Base-by-base conservation (phyloP, 495 filamentous ascomycete genomes). In the Penicillium robsamsonii region DNA sequence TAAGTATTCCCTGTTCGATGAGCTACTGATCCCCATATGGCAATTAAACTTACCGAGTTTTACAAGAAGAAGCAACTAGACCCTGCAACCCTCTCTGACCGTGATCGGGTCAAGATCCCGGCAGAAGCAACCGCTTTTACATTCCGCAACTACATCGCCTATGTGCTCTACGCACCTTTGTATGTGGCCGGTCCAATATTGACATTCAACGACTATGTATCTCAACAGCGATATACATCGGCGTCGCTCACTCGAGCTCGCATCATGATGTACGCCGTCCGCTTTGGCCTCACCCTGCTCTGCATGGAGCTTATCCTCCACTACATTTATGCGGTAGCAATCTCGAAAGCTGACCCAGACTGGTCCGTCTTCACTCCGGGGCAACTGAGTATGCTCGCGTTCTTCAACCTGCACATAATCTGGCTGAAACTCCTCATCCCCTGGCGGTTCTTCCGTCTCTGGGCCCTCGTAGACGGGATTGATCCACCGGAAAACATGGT, bases 401-500 rank as follows among this genome's bases (percentile, higher is more conserved):
- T 86, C 79, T 96, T 99, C 80, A 97, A 96, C 73, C 85, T 99
- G 20, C 89, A 96, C 77, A 84, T 96, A 70, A 91, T 99, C 71
- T 99, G 94, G 94, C 82, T 99, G 45, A 99, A 99, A 69, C 86
- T 99, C 0, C 84, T 99, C 0, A 82, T 97, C 4, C 95, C 93
- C 12, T 99, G 92, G 92, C 89, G 94, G 8, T 88, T 97, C 73
- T 99, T 99, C 83, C 90, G 94, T 6, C 82, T 99, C 20, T 99
- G 94, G 94, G 77, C 89, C 0, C 80, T 97, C 2, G 65, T 91
- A 40, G 94, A 99, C 68, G 87, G 88, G 58, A 83, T 97, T 63
- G 94, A 99, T 67, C 91, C 94, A 0, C 92, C 94, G 3, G 94
- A 99, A 70, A 99, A 99, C 74, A 94, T 99, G 90, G 81, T 97